phyloP scores from a whole-genome alignment of 345 rosid genomes.

The Eucalyptus polybractea region DNA sequence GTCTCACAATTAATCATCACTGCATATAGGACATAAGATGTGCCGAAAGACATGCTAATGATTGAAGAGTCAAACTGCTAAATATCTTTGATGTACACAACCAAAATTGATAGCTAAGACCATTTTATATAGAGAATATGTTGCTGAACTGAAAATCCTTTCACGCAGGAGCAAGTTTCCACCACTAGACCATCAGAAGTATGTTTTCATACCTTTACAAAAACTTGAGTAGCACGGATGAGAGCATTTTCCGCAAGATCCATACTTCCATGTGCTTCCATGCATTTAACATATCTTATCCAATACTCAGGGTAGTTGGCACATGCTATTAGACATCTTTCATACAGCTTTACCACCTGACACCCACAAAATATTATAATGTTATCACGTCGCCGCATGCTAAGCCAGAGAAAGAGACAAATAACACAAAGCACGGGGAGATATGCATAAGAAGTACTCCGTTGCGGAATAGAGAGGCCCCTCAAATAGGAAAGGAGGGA shows the following conservation, averaged over 20 bases:
- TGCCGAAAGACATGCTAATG: neutral
- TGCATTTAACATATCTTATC: conserved; percentile 76
- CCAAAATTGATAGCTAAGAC: neutral
- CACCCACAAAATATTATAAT: conserved; percentile 4
- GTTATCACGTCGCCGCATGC: neutral
- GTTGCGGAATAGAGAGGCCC: conserved; percentile 76
- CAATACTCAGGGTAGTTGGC: conserved; percentile 94
- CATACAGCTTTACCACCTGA: conserved; percentile 89
- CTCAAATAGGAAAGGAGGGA: conserved; percentile 75
- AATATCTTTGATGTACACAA: neutral
- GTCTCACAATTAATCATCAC: neutral
- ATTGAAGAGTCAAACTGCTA: neutral
- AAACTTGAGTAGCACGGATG: conserved; percentile 84
- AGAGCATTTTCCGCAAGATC: conserved; percentile 92
- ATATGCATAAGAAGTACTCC: conserved; percentile 86
- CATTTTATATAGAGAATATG: neutral
- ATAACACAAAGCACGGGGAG: conserved; percentile 49
- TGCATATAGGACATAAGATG: neutral
- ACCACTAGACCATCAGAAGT: neutral
- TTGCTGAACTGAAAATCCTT: neutral
- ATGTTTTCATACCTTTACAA: conserved; percentile 67
- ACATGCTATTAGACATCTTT: conserved; percentile 92
- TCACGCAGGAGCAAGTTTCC: neutral
- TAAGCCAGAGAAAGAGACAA: conserved; percentile 1
- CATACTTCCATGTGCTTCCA: conserved; percentile 67